phyloP scores from a whole-genome alignment of 208 protist genomes.

The Strigomonas culicis region DNA sequence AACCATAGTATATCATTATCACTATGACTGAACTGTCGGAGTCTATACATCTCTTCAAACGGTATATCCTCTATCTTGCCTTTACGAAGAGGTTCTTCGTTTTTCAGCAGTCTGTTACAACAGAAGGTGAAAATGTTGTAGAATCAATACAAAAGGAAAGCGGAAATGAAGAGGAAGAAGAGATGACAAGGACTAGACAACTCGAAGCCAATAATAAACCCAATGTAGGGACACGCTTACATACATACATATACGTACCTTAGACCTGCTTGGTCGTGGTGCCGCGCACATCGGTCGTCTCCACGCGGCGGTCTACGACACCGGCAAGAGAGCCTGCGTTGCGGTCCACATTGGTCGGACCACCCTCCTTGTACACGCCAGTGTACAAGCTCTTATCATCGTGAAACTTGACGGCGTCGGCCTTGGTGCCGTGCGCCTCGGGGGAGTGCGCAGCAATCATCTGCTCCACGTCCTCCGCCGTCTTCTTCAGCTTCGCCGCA shows the following conservation, averaged over 20 bases:
- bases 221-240: too few species aligned
- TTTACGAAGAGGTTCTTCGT: too few species aligned
- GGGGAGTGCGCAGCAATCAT: slow-evolving; percentile 50
- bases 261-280: slow-evolving; percentile 76
- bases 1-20: too few species aligned
- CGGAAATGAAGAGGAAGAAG: not conserved
- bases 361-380: slow-evolving; percentile 85
- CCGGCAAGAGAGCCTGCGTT: slow-evolving; percentile 77
- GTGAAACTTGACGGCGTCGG: slow-evolving; percentile 85
- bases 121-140: too few species aligned
- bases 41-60: not conserved
- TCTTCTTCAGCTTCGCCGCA: slow-evolving; percentile 84
- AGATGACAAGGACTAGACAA: too few species aligned
- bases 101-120: too few species aligned
- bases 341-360: slow-evolving; percentile 89
- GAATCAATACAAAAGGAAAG: not conserved
- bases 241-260: not conserved
- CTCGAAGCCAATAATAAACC: too few species aligned
- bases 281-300: slow-evolving; percentile 65
- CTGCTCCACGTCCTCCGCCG: slow-evolving; percentile 47
- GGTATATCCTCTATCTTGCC: too few species aligned
- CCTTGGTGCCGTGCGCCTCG: slow-evolving; percentile 72
- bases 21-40: not conserved
- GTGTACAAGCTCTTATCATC: slow-evolving; percentile 91
- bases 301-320: slow-evolving; percentile 80